A percentile compares a stretch with the other conserved stretches of the same genome.
phyloP scores from a whole-genome alignment of 2,329 filamentous ascomycete species.

The Colletotrichum echinochloae region DNA sequence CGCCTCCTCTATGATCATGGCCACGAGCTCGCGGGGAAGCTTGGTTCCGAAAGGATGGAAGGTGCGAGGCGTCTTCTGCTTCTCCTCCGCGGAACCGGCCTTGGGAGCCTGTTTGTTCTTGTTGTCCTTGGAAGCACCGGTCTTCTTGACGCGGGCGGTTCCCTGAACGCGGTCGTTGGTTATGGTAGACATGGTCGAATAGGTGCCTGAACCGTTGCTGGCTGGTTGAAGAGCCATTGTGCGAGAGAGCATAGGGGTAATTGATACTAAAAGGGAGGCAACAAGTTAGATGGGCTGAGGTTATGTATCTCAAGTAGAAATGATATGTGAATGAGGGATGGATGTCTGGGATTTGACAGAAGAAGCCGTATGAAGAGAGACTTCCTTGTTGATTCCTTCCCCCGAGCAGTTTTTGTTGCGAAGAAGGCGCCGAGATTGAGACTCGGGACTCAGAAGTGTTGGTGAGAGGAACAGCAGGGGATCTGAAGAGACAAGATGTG shows the following conservation, averaged over 20 bases:
- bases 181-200: background rate
- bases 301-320: too few species aligned
- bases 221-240: background rate
- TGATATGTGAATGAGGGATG: too few species aligned
- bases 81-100: background rate
- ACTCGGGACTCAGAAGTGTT: too few species aligned
- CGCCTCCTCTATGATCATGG: background rate
- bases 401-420: background rate
- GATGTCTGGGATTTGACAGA: accelerated
- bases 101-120: background rate
- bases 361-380: background rate
- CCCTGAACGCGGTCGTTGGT: background rate
- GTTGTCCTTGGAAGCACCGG: too few species aligned
- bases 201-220: background rate
- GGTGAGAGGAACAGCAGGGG: background rate
- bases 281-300: background rate
- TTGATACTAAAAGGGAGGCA: background rate
- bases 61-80: background rate
- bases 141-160: background rate
- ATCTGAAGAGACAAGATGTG: background rate
- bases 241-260: background rate
- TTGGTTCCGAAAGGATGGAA: background rate
- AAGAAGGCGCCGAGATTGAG: too few species aligned
- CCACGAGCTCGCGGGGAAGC: background rate
- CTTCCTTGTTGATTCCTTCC: background rate